phyloP scores from a whole-genome alignment of 257 asterid species.

The Ligustrum vulgare region DNA sequence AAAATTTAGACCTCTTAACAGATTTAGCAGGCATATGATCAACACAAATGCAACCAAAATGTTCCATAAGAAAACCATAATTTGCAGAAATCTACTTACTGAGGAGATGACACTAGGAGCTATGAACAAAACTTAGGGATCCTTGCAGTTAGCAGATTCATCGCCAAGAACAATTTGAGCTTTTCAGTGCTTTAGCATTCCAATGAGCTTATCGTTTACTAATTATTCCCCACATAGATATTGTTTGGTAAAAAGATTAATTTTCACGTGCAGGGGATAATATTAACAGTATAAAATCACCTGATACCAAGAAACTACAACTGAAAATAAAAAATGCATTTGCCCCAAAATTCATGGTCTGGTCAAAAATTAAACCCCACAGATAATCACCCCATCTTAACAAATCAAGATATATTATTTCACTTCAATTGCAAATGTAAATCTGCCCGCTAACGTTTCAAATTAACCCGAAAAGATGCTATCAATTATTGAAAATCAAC shows the following conservation, averaged over 20 bases:
- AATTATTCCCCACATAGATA: background rate
- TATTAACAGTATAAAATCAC: background rate
- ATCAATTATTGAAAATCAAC: background rate
- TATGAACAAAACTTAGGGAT: background rate
- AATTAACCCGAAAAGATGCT: constrained; percentile 1
- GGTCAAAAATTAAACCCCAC: background rate
- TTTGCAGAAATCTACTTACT: background rate
- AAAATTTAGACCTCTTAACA: too few species aligned
- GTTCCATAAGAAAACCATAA: background rate
- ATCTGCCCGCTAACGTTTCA: background rate
- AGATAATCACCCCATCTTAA: background rate
- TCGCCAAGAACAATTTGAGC: background rate
- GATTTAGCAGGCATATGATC: too few species aligned
- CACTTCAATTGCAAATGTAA: constrained; percentile 9
- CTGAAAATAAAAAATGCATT: background rate
- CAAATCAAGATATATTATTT: constrained; percentile 6
- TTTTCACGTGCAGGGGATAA: background rate
- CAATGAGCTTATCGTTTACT: background rate
- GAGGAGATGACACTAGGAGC: background rate
- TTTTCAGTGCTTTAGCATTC: background rate
- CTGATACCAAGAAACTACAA: background rate
- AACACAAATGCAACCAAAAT: too few species aligned
- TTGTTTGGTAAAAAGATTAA: background rate
- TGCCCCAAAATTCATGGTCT: background rate
- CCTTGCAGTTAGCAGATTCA: background rate